Conservation (phyloP, 352 stramenopile species). For the Pythium dissimile region DNA sequence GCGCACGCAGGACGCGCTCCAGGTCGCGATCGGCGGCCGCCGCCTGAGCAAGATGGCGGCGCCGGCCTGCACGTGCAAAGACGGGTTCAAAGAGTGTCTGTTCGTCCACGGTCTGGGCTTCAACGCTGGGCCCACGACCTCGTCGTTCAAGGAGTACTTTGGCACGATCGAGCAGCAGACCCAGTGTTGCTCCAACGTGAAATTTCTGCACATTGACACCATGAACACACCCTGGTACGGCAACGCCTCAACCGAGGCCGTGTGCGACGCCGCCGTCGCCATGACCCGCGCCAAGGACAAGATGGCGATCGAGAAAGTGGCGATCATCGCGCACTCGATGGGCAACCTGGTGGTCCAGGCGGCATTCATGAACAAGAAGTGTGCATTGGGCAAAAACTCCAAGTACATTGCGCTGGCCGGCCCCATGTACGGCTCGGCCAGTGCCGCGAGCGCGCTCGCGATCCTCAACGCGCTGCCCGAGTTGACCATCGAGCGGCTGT, state of each 20-base stretch:
- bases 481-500: constrained; percentile 14
- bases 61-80: constrained; percentile 10
- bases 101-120: constrained; percentile 33
- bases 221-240: constrained; percentile 24
- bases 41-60: background rate
- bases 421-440: constrained; percentile 31
- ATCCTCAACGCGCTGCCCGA: constrained; percentile 17
- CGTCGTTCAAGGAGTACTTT: constrained; percentile 25
- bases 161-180: constrained; percentile 25
- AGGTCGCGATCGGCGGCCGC: constrained; percentile 4
- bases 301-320: constrained; percentile 25
- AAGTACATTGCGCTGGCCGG: constrained; percentile 40
- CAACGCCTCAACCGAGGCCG: constrained; percentile 4
- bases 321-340: constrained; percentile 45
- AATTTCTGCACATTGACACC: constrained; percentile 35
- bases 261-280: constrained; percentile 20
- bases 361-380: constrained; percentile 27
- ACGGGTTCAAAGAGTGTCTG: constrained; percentile 25
- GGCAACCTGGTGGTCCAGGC: constrained; percentile 36
- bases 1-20: constrained; percentile 11
- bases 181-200: constrained; percentile 26
- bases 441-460: constrained; percentile 10
- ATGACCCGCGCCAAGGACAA: constrained; percentile 2
- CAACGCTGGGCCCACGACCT: background rate
- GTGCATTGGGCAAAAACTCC: constrained; percentile 21